Conservation (phyloP, 2,329 filamentous ascomycete genomes). For the Tolypocladium album region DNA sequence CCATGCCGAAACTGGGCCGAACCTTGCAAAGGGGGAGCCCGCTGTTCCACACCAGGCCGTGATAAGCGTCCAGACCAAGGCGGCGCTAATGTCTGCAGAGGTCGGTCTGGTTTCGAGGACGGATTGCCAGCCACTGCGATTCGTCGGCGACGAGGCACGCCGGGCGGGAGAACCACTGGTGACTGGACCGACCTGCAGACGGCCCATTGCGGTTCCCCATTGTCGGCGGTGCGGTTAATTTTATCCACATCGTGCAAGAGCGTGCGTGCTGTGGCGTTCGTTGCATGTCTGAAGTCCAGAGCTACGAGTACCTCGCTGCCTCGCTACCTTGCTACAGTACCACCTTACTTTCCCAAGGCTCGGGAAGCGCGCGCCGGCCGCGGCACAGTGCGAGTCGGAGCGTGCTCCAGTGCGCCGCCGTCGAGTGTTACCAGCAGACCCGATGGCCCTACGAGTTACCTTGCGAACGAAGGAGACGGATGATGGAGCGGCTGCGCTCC, state of each 20-base stretch:
- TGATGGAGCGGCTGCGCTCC: too few relatives aligned
- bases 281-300: not conserved
- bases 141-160: not conserved
- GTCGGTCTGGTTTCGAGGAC: not conserved
- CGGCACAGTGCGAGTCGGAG: not conserved
- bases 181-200: not conserved
- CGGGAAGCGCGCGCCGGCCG: not conserved
- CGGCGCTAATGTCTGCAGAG: constrained; percentile 2
- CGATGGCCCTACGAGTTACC: too few relatives aligned
- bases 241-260: not conserved
- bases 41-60: not conserved
- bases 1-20: not conserved
- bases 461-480: not conserved
- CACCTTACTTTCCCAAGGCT: too few relatives aligned
- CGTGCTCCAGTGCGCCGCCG: not conserved
- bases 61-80: constrained; percentile 1
- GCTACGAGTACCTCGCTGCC: too few relatives aligned
- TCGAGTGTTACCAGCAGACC: not conserved
- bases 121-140: not conserved
- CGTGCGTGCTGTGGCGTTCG: not conserved
- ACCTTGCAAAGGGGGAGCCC: not conserved
- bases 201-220: not conserved
- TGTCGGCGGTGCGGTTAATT: not conserved
- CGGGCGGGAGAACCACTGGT: not conserved
- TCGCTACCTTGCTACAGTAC: too few relatives aligned